Conservation (phyloP, 2,329 filamentous ascomycete genomes). For the Xylaria sp. region DNA sequence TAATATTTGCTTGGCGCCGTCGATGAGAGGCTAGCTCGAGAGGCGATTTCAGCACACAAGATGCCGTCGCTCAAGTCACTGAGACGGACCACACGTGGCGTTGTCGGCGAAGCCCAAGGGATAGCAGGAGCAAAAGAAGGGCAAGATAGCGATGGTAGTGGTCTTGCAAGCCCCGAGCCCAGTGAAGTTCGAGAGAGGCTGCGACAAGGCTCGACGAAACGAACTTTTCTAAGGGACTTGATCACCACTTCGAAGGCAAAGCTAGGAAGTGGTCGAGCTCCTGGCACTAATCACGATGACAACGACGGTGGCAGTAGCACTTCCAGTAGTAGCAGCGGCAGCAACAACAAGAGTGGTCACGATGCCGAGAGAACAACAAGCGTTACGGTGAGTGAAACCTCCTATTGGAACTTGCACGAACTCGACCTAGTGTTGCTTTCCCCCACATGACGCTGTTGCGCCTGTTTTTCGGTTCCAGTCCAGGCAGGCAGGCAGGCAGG, state of each 20-base stretch:
- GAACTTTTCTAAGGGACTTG: constrained; percentile 42
- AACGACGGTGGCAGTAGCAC: constrained; percentile 3
- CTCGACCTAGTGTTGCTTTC: constrained; percentile 16
- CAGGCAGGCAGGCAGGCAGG: too few relatives aligned
- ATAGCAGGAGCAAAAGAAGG: constrained; percentile 28
- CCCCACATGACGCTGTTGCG: constrained; percentile 15
- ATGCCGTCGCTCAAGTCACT: constrained; percentile 45
- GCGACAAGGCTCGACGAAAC: constrained; percentile 35
- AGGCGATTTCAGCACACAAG: constrained; percentile 28
- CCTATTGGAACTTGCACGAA: constrained; percentile 12
- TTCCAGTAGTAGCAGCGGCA: neutral
- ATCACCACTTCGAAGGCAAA: constrained; percentile 44
- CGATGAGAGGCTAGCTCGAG: constrained; percentile 29
- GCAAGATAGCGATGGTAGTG: constrained; percentile 8
- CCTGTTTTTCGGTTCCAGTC: neutral
- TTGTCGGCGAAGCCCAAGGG: constrained; percentile 42
- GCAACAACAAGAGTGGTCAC: constrained; percentile 20
- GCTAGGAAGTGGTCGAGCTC: constrained; percentile 17
- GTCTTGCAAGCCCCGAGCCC: constrained; percentile 23
- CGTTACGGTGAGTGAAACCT: constrained; percentile 30
- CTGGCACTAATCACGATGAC: neutral
- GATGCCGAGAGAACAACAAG: constrained; percentile 20
- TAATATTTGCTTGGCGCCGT: constrained; percentile 37
- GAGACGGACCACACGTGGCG: constrained; percentile 43
- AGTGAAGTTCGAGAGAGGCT: constrained; percentile 20